Base-by-base conservation (phyloP, 2,329 filamentous ascomycete genomes). In the Xylariaceae sp. region DNA sequence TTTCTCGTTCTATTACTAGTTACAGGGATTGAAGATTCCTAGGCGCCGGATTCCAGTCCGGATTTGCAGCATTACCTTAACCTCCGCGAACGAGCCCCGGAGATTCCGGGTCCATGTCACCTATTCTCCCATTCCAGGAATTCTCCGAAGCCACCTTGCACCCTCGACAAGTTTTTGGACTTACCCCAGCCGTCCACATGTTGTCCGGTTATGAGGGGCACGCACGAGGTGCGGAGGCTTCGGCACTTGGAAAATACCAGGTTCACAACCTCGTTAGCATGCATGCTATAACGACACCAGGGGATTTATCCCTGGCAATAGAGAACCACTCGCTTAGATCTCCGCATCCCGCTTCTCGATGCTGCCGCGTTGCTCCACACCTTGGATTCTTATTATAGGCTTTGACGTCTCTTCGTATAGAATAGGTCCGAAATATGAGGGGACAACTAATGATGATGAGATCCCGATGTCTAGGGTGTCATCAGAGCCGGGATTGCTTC, bases 181-280 rank as follows among this genome's bases (percentile, higher is more conserved):
- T n/a, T n/a, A n/a, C n/a, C n/a, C n/a, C n/a, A n/a, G n/a, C n/a
- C n/a, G n/a, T n/a, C n/a, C n/a, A n/a, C n/a, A n/a, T n/a, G n/a
- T n/a, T n/a, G n/a, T n/a, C n/a, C n/a, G n/a, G n/a, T 48, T 41
- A 28, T 36, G 43, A 24, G 49, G 51, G 19, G 28, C 47, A 48
- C 19, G 29, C 26, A 14, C 16, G 21, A 33, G 26, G 21, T 48
- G n/a, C 28, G 44, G n/a, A 34, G 12, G 24, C 19, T 26, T n/a
- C n/a, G 36, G 36, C 37, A 16, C 43, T 40, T 49, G 16, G 34
- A 40, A n/a, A 49, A 29, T n/a, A 34, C 33, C n/a, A 26, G 11
- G 23, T 19, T 14, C 19, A 31, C 24, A 23, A 9, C 12, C 23
- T 31, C 19, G 3, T 31, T 21, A 36, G 29, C 28, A 17, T n/a